Conservation (phyloP, 2,329 filamentous ascomycete genomes). For the Chaetomium globosum region DNA sequence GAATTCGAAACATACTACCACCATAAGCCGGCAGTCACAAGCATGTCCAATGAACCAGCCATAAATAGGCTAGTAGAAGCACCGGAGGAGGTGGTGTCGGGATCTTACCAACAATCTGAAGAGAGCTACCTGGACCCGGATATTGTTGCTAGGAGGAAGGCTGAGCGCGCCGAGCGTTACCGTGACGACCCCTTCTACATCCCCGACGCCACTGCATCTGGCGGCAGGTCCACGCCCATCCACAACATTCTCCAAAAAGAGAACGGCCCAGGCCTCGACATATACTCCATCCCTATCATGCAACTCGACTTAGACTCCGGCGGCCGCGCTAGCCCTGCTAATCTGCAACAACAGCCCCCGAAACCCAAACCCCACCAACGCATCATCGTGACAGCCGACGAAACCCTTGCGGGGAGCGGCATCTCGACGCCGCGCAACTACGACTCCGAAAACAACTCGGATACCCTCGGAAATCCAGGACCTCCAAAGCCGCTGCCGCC, state of each 20-base stretch:
- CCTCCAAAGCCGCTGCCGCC: neutral
- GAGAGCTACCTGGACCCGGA: slow-evolving; percentile 72
- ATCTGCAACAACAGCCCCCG: slow-evolving; percentile 34
- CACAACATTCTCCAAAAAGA: slow-evolving; percentile 73
- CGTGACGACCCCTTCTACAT: slow-evolving; percentile 98
- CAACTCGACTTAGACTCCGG: slow-evolving; percentile 66
- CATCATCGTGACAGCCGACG: slow-evolving; percentile 72
- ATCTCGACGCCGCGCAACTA: slow-evolving; percentile 54
- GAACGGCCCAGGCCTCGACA: slow-evolving; percentile 79
- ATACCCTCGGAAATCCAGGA: slow-evolving; percentile 34
- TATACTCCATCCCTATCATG: slow-evolving; percentile 96
- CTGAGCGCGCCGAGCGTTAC: slow-evolving; percentile 78
- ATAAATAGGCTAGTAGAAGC: slow-evolving; percentile 55
- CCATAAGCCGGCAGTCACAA: slow-evolving; percentile 55
- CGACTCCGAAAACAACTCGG: slow-evolving; percentile 58
- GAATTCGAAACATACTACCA: slow-evolving; percentile 71
- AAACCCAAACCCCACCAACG: slow-evolving; percentile 55
- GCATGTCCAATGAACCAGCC: slow-evolving; percentile 57
- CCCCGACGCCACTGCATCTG: slow-evolving; percentile 38
- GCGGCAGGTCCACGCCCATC: slow-evolving; percentile 71
- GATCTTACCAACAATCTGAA: slow-evolving; percentile 62
- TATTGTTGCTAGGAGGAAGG: slow-evolving; percentile 71
- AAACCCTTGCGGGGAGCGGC: slow-evolving; percentile 63
- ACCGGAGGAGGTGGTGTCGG: slow-evolving; percentile 47
- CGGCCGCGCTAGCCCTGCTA: slow-evolving; percentile 21